phyloP scores from a whole-genome alignment of 257 asterid genomes.

The Fraxinus cuspidata region DNA sequence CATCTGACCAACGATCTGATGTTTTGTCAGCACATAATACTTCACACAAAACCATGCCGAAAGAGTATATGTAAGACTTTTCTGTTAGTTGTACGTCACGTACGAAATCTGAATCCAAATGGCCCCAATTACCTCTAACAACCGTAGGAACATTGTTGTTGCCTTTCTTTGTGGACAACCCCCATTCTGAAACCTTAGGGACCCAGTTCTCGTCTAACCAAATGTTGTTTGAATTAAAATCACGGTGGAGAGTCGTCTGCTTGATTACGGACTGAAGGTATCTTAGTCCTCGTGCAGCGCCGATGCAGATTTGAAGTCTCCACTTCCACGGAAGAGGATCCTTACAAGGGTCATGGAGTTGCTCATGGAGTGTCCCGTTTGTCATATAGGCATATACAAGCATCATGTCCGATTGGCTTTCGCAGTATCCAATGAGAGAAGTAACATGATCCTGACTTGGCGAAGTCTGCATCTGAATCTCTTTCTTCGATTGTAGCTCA shows the following conservation, averaged over 20 bases:
- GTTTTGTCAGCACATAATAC: conserved; percentile 53
- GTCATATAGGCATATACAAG: conserved; percentile 54
- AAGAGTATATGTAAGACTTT: conserved; percentile 55
- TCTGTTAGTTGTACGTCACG: conserved; percentile 46
- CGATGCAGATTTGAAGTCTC: conserved; percentile 69
- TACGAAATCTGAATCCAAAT: conserved; percentile 58
- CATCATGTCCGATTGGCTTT: conserved; percentile 43
- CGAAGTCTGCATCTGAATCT: conserved; percentile 35
- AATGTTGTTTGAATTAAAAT: conserved; percentile 56
- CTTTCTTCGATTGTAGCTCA: conserved; percentile 53
- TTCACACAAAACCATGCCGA: conserved; percentile 58
- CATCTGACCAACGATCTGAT: conserved; percentile 50
- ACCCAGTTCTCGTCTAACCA: conserved; percentile 57
- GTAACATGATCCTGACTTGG: conserved; percentile 42
- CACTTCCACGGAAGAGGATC: conserved; percentile 65
- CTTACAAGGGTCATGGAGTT: conserved; percentile 52
- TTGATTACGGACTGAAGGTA: conserved; percentile 45
- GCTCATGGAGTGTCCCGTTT: conserved; percentile 59
- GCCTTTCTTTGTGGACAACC: conserved; percentile 39
- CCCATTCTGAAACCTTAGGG: conserved; percentile 59
- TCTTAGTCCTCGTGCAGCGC: conserved; percentile 51
- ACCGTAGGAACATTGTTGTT: conserved; percentile 23
- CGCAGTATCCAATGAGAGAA: conserved; percentile 54
- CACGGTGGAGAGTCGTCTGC: conserved; percentile 54
- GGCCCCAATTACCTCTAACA: conserved; percentile 34